Evolutionary conservation across 331 rosid species (phyloP).

Genomic region (Quercus phellos): DNA sequence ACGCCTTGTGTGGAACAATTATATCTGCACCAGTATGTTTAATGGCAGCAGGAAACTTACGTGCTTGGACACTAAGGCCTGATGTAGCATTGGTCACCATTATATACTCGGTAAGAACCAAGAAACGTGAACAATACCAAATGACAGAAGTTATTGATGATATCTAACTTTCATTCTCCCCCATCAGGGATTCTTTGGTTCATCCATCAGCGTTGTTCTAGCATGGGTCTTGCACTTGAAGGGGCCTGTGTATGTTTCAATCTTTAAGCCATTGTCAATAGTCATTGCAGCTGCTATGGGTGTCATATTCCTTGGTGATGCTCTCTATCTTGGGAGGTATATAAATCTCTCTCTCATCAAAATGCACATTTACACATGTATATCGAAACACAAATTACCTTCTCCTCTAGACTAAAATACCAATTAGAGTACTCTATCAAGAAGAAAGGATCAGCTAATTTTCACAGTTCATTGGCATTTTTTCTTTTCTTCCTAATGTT

Average conservation of each 20-base stretch:
- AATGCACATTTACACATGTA: too few species aligned
- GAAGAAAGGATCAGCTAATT: not conserved
- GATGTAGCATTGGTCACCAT: constrained; percentile 12
- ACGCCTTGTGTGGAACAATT: constrained; percentile 13
- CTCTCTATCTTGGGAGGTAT: constrained; percentile 41
- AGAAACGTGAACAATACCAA: too few species aligned
- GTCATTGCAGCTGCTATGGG: constrained; percentile 33
- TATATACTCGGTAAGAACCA: constrained; percentile 17
- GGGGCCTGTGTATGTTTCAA: constrained; percentile 39
- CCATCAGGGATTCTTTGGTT: constrained; percentile 21
- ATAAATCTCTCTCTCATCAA: not conserved
- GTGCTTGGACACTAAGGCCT: constrained; percentile 20
- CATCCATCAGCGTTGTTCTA: constrained; percentile 9
- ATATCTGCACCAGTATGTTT: not conserved
- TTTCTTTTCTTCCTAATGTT: not conserved
- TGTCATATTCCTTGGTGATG: constrained; percentile 35
- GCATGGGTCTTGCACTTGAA: constrained; percentile 29
- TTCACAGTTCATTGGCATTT: not conserved
- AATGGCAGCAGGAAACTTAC: constrained; percentile 4
- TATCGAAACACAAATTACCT: not conserved
- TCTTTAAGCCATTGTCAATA: constrained; percentile 36
- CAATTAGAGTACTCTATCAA: too few species aligned
- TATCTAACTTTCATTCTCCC: not conserved
- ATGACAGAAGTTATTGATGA: not conserved
- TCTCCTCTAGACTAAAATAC: not conserved